phyloP scores from a whole-genome alignment of 495 filamentous ascomycete genomes.

The Filosporella fistucella region DNA sequence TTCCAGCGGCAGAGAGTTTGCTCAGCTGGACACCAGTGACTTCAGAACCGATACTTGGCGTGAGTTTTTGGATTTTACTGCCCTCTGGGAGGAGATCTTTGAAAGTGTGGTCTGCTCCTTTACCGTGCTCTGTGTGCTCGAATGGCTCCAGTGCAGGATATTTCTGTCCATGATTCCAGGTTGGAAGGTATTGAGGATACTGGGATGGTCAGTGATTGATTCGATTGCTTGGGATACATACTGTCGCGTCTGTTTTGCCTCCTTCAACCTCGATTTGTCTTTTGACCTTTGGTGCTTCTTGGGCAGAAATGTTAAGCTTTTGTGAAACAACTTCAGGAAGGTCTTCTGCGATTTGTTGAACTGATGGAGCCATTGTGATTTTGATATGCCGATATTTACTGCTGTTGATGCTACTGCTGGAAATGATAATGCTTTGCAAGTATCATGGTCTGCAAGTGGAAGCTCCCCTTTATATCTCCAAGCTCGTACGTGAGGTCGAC shows the following conservation, averaged over 20 bases:
- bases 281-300: no score
- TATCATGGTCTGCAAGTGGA: no score
- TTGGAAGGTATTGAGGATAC: conserved; percentile 76
- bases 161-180: conserved; percentile 56
- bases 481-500: no score
- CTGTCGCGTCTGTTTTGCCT: conserved; percentile 12
- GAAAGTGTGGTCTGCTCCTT: conserved; percentile 61
- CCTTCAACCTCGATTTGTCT: conserved; percentile 12
- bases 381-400: no score
- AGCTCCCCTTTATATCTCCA: no score
- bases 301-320: no score
- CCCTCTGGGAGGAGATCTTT: conserved; percentile 57
- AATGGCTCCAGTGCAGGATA: conserved; percentile 65
- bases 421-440: no score
- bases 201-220: conserved; percentile 10
- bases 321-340: no score
- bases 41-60: conserved; percentile 69
- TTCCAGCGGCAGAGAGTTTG: conserved; percentile 58
- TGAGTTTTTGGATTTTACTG: conserved; percentile 50
- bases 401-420: no score
- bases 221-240: not conserved
- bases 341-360: no score
- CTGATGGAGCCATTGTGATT: no score
- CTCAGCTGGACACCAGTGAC: conserved; percentile 69
- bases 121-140: conserved; percentile 66